A percentile compares a stretch with the other conserved stretches of the same genome.
phyloP scores from a whole-genome alignment of 129 eudicot genomes.

The Escallonia herrerae region DNA sequence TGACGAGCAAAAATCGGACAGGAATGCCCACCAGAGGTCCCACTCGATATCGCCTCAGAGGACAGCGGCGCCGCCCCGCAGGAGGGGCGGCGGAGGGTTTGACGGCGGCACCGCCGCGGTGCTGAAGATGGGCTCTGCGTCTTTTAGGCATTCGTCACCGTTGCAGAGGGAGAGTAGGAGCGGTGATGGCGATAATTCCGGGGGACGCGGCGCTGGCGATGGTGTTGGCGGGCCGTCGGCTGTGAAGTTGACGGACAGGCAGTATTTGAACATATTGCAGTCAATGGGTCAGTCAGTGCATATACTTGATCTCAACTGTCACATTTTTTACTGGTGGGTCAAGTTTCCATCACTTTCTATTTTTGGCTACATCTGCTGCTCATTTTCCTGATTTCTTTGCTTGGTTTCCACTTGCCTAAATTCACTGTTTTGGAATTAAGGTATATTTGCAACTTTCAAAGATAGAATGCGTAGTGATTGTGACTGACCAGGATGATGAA shows the following conservation, averaged over 20 bases:
- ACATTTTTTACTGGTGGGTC: constrained; percentile 80
- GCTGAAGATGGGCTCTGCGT: constrained; percentile 53
- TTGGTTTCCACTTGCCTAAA: background rate
- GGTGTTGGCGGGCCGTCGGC: constrained; percentile 28
- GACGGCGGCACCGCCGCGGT: constrained; percentile 37
- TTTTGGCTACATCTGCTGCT: background rate
- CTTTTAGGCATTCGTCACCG: constrained; percentile 78
- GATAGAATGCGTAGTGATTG: too few relatives aligned
- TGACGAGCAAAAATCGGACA: constrained; percentile 20
- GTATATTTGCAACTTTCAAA: background rate
- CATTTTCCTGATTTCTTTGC: background rate
- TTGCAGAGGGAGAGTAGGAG: constrained; percentile 73
- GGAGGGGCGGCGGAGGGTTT: constrained; percentile 23
- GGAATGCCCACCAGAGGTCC: constrained; percentile 48
- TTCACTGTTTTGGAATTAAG: too few relatives aligned
- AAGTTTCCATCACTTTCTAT: background rate
- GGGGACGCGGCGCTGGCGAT: background rate
- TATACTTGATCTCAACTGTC: constrained; percentile 53
- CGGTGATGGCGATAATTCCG: constrained; percentile 17
- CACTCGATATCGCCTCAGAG: constrained; percentile 67
- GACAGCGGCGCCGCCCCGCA: constrained; percentile 25
- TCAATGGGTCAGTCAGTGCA: constrained; percentile 97
- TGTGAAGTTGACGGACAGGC: constrained; percentile 69
- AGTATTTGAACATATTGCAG: constrained; percentile 86
- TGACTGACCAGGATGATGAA: too few relatives aligned